These are phyloP conservation scores for Furculomyces boomerangus DNA, from an alignment of 371 early-diverging fungal genomes.

Conservation along the genomic window DNA sequence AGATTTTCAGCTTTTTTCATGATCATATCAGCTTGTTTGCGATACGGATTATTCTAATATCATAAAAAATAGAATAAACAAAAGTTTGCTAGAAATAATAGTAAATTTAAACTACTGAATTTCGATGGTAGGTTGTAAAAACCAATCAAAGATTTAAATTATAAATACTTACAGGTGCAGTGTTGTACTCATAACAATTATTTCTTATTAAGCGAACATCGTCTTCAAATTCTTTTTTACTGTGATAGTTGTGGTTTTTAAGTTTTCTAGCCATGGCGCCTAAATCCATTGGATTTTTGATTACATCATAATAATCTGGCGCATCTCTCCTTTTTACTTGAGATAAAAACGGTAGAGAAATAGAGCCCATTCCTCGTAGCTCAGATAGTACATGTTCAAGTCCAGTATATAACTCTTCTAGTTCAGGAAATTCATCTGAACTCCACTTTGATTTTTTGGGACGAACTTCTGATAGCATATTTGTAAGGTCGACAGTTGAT, in stretches of 20 bases:
- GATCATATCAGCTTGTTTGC: constrained; percentile 73
- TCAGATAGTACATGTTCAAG: constrained; percentile 69
- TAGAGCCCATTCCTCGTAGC: constrained; percentile 37
- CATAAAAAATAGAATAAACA: constrained; percentile 8
- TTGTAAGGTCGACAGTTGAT: constrained; percentile 51
- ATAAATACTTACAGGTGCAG: constrained; percentile 17
- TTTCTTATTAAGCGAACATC: constrained; percentile 76
- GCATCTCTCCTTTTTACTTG: constrained; percentile 88
- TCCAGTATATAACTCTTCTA: constrained; percentile 79
- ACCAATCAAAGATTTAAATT: neutral
- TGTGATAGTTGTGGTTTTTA: constrained; percentile 54
- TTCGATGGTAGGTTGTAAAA: neutral
- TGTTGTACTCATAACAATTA: constrained; percentile 94
- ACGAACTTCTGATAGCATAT: constrained; percentile 61
- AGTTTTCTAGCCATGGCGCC: constrained; percentile 80
- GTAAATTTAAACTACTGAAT: neutral
- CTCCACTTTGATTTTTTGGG: constrained; percentile 85
- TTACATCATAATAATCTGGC: constrained; percentile 87
- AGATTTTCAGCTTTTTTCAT: constrained; percentile 45
- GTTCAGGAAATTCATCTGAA: constrained; percentile 70
- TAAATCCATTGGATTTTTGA: constrained; percentile 96
- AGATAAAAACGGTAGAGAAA: constrained; percentile 67
- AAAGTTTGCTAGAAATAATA: neutral
- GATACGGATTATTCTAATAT: constrained; percentile 38
- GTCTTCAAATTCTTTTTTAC: constrained; percentile 53